phyloP scores from a whole-genome alignment of 139 green algal species.

The Tetradesmus lagerheimii region DNA sequence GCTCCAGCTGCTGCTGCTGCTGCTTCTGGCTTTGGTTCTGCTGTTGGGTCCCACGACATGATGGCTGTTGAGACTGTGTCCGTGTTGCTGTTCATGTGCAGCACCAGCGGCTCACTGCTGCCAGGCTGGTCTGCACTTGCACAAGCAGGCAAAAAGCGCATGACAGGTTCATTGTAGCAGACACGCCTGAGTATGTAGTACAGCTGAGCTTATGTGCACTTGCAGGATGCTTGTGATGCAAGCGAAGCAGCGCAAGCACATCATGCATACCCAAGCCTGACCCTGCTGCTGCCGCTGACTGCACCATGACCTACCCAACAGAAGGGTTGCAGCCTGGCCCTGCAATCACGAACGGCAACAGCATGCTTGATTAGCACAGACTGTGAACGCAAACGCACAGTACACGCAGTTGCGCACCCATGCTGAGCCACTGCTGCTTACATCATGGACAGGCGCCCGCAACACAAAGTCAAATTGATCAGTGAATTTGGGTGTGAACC shows the following conservation, averaged over 20 bases:
- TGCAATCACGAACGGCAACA: neutral
- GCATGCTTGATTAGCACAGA: too few species aligned
- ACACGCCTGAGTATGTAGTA: neutral
- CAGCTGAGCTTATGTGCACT: neutral
- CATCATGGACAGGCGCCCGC: too few species aligned
- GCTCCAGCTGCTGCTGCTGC: neutral
- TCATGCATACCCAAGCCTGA: neutral
- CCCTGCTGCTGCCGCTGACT: neutral
- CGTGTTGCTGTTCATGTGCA: constrained; percentile 40
- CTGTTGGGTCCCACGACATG: constrained; percentile 8
- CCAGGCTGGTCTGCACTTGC: neutral
- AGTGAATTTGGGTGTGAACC: too few species aligned
- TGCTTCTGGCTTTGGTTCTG: neutral
- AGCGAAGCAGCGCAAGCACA: neutral
- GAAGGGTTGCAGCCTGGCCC: constrained; percentile 15
- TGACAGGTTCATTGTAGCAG: neutral
- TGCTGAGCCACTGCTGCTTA: too few species aligned
- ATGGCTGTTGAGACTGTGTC: constrained; percentile 26
- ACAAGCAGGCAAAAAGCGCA: neutral
- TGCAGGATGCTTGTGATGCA: neutral
- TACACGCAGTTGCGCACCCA: too few species aligned
- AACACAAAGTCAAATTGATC: too few species aligned
- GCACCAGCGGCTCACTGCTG: neutral
- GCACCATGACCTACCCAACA: neutral
- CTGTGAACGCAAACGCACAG: too few species aligned